Percentiles rank a stretch among this genome's conserved stretches.
phyloP scores from a whole-genome alignment of 192 early-diverging fungal genomes.

The Cladochytrium replicatum region DNA sequence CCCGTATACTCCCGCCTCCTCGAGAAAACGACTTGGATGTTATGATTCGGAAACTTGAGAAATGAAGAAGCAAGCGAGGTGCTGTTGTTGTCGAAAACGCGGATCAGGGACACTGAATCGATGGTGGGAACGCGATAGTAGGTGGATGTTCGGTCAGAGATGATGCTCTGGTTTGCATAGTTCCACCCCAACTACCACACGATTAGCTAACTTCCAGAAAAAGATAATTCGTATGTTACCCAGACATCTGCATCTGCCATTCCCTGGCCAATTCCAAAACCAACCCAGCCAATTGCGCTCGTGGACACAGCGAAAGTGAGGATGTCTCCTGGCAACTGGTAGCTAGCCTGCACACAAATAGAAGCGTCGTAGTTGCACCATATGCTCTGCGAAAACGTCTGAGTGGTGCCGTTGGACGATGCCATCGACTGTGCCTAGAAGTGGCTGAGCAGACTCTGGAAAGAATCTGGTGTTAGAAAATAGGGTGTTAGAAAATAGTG shows the following conservation, averaged over 20 bases:
- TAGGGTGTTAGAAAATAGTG: too few species aligned
- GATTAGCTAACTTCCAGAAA: too few species aligned
- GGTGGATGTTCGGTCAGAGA: neutral
- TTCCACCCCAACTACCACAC: too few species aligned
- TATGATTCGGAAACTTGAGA: neutral
- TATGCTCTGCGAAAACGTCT: neutral
- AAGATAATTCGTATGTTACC: too few species aligned
- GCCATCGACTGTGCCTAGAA: too few species aligned
- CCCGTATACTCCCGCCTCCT: neutral
- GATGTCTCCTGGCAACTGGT: neutral
- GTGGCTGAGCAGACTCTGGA: too few species aligned
- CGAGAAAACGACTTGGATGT: neutral
- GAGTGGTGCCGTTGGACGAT: too few species aligned
- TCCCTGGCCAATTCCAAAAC: neutral
- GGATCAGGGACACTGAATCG: neutral
- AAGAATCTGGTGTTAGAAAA: too few species aligned
- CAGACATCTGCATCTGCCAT: neutral
- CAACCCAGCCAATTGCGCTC: neutral
- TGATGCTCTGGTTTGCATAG: neutral
- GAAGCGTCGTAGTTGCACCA: neutral
- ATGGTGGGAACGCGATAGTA: neutral
- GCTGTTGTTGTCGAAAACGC: neutral
- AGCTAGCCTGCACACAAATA: neutral
- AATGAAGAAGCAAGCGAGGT: neutral
- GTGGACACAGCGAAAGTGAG: neutral